A percentile compares a stretch with the other conserved stretches of the same genome.
These are phyloP conservation scores for Eucalyptus curtisii DNA, from an alignment of 345 rosid genomes.

Conservation along the genomic window DNA sequence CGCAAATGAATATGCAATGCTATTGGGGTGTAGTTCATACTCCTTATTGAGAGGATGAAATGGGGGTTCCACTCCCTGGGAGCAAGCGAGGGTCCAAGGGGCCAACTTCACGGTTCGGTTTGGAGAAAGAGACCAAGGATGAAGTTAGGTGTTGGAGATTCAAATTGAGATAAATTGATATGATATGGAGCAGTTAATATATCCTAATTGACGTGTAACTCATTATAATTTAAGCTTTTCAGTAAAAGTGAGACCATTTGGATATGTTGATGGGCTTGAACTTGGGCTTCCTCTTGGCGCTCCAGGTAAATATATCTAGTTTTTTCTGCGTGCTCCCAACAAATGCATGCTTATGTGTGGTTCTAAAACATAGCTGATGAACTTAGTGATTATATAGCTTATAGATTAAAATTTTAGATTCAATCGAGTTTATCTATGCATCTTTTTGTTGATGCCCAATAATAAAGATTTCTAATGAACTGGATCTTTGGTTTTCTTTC, in stretches of 20 bases:
- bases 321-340: rapidly evolving
- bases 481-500: background rate
- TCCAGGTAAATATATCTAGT: background rate
- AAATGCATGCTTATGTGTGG: background rate
- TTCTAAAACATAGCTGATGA: background rate
- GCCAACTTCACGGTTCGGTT: too few species aligned
- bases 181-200: too few species aligned
- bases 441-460: background rate
- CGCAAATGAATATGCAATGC: background rate
- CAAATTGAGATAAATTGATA: too few species aligned
- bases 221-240: rapidly evolving
- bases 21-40: too few species aligned
- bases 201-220: too few species aligned
- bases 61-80: too few species aligned
- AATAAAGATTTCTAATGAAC: background rate
- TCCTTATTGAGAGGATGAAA: too few species aligned
- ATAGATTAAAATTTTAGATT: background rate
- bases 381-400: background rate
- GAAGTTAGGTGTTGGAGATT: too few species aligned
- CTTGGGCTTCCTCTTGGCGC: rapidly evolving
- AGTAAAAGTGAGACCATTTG: rapidly evolving
- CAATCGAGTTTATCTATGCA: background rate
- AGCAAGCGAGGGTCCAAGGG: too few species aligned
- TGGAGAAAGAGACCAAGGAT: too few species aligned
- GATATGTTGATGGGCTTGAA: rapidly evolving